A percentile compares a stretch with the other conserved stretches of the same genome.
Evolutionary conservation across 2,329 filamentous ascomycete species (phyloP).

Genomic region (Curvularia sp.): DNA sequence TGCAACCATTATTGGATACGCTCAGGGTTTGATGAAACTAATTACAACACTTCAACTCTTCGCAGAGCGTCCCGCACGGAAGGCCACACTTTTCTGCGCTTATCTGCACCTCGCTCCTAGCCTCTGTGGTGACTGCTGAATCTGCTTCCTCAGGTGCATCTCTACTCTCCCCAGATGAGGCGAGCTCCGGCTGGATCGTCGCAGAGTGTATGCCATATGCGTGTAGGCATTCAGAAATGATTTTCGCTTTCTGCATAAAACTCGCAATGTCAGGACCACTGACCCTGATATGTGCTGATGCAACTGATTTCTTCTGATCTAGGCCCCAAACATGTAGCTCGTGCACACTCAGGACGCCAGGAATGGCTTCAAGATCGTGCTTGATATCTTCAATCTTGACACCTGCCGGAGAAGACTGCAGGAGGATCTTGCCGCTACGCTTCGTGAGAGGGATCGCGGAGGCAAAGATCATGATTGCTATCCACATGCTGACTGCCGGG

Average conservation of each 20-base stretch:
- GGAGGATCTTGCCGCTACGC: conserved; percentile 68
- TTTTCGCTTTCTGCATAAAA: conserved; percentile 68
- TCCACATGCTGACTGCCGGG: conserved; percentile 71
- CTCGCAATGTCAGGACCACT: conserved; percentile 61
- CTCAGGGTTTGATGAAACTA: conserved; percentile 4
- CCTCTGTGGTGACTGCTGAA: conserved; percentile 18
- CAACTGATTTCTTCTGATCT: conserved; percentile 72
- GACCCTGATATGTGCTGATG: conserved; percentile 72
- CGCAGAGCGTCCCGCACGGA: conserved; percentile 60
- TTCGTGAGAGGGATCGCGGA: conserved; percentile 69
- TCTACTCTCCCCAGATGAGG: background rate
- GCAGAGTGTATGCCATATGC: conserved; percentile 75
- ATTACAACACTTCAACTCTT: conserved; percentile 57
- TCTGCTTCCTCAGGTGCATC: conserved; percentile 7
- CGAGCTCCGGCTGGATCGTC: conserved; percentile 72
- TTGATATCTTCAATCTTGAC: conserved; percentile 69
- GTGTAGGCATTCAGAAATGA: conserved; percentile 72
- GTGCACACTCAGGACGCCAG: conserved; percentile 71
- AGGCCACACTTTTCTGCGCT: conserved; percentile 57
- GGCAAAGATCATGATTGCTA: conserved; percentile 73
- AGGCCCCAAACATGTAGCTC: conserved; percentile 78
- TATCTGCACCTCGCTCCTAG: conserved; percentile 30
- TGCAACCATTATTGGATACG: background rate
- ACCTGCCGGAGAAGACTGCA: conserved; percentile 69
- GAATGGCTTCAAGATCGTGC: conserved; percentile 72